phyloP scores from a whole-genome alignment of 257 asterid genomes.

The Orobanche coerulescens region DNA sequence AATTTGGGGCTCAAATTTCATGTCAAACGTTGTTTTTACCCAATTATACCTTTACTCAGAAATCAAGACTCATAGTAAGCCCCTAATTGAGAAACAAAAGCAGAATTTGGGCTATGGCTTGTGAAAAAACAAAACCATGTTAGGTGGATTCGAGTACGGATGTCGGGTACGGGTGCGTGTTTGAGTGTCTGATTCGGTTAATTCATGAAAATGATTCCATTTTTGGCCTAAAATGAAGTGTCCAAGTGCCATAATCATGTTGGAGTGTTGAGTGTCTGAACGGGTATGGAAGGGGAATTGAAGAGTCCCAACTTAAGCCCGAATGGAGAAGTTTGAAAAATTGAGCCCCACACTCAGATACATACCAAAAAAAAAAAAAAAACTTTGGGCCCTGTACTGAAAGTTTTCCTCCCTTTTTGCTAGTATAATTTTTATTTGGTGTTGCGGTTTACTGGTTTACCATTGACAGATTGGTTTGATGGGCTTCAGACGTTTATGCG shows the following conservation, averaged over 20 bases:
- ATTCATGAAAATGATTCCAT: too few species aligned
- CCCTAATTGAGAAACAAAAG: background rate
- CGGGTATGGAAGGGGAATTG: too few species aligned
- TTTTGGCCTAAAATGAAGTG: too few species aligned
- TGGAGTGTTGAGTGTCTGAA: too few species aligned
- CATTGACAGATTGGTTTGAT: slow-evolving; percentile 90
- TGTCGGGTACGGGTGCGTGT: too few species aligned
- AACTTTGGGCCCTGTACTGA: background rate
- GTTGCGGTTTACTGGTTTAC: slow-evolving; percentile 9
- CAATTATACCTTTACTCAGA: too few species aligned
- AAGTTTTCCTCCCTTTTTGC: slow-evolving; percentile 1
- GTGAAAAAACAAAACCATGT: background rate
- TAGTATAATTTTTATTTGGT: slow-evolving; percentile 5
- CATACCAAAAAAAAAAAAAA: background rate
- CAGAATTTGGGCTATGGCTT: background rate
- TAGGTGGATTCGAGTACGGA: too few species aligned
- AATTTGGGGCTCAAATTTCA: background rate
- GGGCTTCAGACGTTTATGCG: slow-evolving; percentile 99
- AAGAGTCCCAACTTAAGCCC: too few species aligned
- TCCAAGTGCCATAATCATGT: too few species aligned
- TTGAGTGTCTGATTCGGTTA: too few species aligned
- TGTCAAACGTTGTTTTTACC: too few species aligned
- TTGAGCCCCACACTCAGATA: background rate
- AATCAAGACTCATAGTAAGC: background rate
- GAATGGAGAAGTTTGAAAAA: background rate